phyloP scores from a whole-genome alignment of 345 rosid genomes.

The Gossypium sturtianum region DNA sequence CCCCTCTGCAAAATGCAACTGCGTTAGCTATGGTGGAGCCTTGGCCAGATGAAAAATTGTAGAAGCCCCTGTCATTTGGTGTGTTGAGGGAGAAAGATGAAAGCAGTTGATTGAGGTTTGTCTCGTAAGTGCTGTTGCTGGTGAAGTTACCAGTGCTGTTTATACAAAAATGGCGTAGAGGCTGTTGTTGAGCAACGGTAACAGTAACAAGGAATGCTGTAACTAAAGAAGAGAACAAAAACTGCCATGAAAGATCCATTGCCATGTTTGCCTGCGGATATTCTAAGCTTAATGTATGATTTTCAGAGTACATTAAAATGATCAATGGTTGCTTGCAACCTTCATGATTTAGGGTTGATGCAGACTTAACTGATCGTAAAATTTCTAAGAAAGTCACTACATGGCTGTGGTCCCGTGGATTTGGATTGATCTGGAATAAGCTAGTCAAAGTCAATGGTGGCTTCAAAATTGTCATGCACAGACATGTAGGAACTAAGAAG shows the following conservation, averaged over 20 bases:
- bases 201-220: not conserved
- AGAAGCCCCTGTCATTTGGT: constrained; percentile 14
- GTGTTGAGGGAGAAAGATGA: constrained; percentile 21
- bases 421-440: not conserved
- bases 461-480: too few species aligned
- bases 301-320: not conserved
- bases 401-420: not conserved
- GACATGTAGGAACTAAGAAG: too few species aligned
- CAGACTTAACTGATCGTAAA: not conserved
- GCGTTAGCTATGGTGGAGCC: constrained; percentile 13
- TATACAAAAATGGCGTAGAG: not conserved
- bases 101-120: constrained; percentile 15
- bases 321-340: not conserved
- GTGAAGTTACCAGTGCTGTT: constrained; percentile 14
- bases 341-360: not conserved
- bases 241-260: constrained; percentile 4
- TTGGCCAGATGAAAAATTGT: constrained; percentile 22
- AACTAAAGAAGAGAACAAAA: not conserved
- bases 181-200: not conserved
- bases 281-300: not conserved
- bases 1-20: constrained; percentile 40
- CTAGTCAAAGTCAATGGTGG: not conserved
- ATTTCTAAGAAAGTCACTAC: not conserved
- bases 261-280: not conserved
- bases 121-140: constrained; percentile 14